A percentile compares a stretch with the other conserved stretches of the same genome.
Evolutionary conservation across 192 early-diverging fungal genomes (phyloP).

Genomic region (Mycoemilia scoparia): DNA sequence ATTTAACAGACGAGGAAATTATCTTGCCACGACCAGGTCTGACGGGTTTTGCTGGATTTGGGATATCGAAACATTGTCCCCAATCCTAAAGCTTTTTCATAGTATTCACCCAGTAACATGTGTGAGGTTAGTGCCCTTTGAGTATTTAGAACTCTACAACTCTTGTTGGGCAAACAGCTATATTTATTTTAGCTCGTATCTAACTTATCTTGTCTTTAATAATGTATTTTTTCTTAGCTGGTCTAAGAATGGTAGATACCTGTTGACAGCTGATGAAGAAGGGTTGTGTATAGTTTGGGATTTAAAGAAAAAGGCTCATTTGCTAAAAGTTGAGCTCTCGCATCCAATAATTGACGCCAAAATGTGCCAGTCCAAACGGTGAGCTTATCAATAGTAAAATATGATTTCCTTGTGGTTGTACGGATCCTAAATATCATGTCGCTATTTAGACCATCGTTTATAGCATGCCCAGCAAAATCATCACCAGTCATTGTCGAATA

Average conservation of each 20-base stretch:
- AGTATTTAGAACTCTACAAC: not conserved
- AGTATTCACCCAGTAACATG: conserved; percentile 60
- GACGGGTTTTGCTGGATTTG: conserved; percentile 69
- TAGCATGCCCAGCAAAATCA: too few species aligned
- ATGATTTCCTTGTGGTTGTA: too few species aligned
- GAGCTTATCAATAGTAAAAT: too few species aligned
- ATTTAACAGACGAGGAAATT: conserved; percentile 67
- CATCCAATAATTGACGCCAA: not conserved
- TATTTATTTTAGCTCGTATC: not conserved
- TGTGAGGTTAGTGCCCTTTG: conserved; percentile 51
- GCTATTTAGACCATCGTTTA: too few species aligned
- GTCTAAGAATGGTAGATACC: conserved; percentile 56
- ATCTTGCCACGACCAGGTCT: conserved; percentile 57
- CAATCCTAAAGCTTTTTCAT: conserved; percentile 47
- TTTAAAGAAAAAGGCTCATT: conserved; percentile 22
- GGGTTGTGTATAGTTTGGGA: conserved; percentile 86
- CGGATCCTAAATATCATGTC: too few species aligned
- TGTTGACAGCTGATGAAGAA: conserved; percentile 61
- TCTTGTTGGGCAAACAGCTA: not conserved
- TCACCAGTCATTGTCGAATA: too few species aligned
- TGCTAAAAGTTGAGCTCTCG: not conserved
- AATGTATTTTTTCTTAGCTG: conserved; percentile 46
- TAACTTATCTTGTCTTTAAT: not conserved
- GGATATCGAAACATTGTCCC: conserved; percentile 75
- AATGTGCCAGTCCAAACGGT: too few species aligned